A percentile compares a stretch with the other conserved stretches of the same genome.
phyloP scores from a whole-genome alignment of 331 rosid species.

The Cydonia oblonga region DNA sequence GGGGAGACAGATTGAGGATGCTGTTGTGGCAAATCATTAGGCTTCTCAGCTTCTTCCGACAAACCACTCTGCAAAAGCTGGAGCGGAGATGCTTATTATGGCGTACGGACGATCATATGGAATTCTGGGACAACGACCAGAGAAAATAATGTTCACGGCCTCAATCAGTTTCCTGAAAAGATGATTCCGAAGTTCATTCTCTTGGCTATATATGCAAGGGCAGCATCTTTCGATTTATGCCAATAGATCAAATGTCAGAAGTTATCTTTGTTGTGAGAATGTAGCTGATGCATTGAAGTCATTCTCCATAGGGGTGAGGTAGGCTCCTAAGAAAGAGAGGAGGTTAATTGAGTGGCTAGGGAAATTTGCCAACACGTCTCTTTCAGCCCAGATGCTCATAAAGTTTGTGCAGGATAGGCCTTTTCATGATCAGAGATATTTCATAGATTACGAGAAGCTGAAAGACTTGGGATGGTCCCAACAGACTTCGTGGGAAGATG shows the following conservation, averaged over 20 bases:
- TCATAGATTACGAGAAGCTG: no score
- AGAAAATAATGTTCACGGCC: slow-evolving; percentile 58
- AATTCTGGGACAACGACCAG: slow-evolving; percentile 50
- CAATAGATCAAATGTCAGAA: slow-evolving; percentile 62
- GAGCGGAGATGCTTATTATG: slow-evolving; percentile 73
- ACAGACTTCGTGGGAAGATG: no score
- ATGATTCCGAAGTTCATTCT: slow-evolving; percentile 60
- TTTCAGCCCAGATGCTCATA: no score
- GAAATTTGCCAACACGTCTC: no score
- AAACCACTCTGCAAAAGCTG: slow-evolving; percentile 70
- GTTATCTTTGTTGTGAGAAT: slow-evolving; percentile 57
- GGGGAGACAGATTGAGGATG: slow-evolving; percentile 68
- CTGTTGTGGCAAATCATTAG: slow-evolving; percentile 58
- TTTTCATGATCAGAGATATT: no score
- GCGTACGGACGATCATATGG: slow-evolving; percentile 62
- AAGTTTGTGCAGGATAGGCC: no score
- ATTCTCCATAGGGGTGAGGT: not conserved
- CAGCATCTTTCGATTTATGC: slow-evolving; percentile 53
- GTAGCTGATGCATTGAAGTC: slow-evolving; percentile 66
- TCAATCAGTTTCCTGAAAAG: slow-evolving; percentile 64
- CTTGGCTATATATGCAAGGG: slow-evolving; percentile 56
- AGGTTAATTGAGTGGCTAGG: no score
- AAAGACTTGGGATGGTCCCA: no score
- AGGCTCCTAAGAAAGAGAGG: no score
- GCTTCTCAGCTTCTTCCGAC: slow-evolving; percentile 73